phyloP scores from a whole-genome alignment of 768 basidiomycete species.

The Asterophora parasitica region DNA sequence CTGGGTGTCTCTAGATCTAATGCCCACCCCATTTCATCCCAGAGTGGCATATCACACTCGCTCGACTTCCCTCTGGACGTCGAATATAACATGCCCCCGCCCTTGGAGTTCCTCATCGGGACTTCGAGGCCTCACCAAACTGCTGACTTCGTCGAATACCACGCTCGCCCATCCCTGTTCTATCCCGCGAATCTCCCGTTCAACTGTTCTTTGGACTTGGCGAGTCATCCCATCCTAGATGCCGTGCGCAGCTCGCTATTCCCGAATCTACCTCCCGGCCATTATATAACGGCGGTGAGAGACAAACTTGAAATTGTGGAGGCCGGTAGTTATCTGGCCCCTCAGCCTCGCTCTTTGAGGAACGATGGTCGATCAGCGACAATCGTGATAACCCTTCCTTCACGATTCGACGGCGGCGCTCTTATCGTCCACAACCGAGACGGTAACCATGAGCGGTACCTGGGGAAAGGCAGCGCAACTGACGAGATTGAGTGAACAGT shows the following conservation, averaged over 20 bases:
- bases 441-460: constrained; percentile 57
- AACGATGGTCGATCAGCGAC: constrained; percentile 72
- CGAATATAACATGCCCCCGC: constrained; percentile 68
- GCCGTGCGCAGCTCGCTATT: constrained; percentile 70
- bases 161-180: constrained; percentile 61
- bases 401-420: constrained; percentile 66
- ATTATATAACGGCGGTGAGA: constrained; percentile 62
- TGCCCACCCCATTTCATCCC: too few relatives aligned
- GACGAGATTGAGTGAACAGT: constrained; percentile 78
- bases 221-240: constrained; percentile 79
- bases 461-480: constrained; percentile 53
- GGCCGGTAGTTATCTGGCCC: constrained; percentile 52
- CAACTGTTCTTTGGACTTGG: constrained; percentile 72
- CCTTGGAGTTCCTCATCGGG: constrained; percentile 73
- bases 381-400: constrained; percentile 67
- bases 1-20: too few relatives aligned
- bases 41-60: constrained; percentile 78
- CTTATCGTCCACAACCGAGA: constrained; percentile 54
- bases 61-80: constrained; percentile 80
- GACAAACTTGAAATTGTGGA: constrained; percentile 70
- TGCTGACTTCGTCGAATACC: constrained; percentile 46
- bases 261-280: constrained; percentile 60
- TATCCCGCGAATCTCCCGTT: constrained; percentile 71
- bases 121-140: constrained; percentile 66
- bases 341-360: constrained; percentile 47